phyloP scores from a whole-genome alignment of 495 filamentous ascomycete species.

The Hypoxylon fragiforme region DNA sequence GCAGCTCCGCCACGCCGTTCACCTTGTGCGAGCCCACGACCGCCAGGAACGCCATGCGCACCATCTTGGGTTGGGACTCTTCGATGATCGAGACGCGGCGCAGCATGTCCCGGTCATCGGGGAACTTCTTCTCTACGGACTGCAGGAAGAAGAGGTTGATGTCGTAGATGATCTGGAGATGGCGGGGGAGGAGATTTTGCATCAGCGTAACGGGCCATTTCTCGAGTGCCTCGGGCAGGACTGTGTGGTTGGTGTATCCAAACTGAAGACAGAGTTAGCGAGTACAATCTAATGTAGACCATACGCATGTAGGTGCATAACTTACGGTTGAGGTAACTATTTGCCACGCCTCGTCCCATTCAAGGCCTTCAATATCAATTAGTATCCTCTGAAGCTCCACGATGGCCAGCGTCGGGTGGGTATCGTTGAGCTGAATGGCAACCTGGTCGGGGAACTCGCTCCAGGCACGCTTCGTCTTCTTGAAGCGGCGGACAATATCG shows the following conservation, averaged over 20 bases:
- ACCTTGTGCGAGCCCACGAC: constrained; percentile 99
- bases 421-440: constrained; percentile 97
- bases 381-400: constrained; percentile 94
- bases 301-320: background rate
- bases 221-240: constrained; percentile 94
- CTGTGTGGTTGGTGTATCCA: constrained; percentile 97
- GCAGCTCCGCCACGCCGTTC: constrained; percentile 95
- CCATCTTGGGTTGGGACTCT: constrained; percentile 95
- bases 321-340: constrained; percentile 63
- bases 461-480: constrained; percentile 93
- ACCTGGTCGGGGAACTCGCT: constrained; percentile 90
- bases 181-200: constrained; percentile 89
- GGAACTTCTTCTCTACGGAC: constrained; percentile 83
- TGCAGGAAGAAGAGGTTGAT: constrained; percentile 96
- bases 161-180: constrained; percentile 97
- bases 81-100: constrained; percentile 91
- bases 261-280: constrained; percentile 54
- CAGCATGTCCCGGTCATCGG: constrained; percentile 84
- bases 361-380: constrained; percentile 82
- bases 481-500: constrained; percentile 96
- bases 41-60: constrained; percentile 93
- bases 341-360: constrained; percentile 92
- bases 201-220: constrained; percentile 96
- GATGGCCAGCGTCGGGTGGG: constrained; percentile 93
- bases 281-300: background rate